Evolutionary conservation across 225 moss, liverwort and hornwort genomes (phyloP).

Genomic region (Climacium dendroides): DNA sequence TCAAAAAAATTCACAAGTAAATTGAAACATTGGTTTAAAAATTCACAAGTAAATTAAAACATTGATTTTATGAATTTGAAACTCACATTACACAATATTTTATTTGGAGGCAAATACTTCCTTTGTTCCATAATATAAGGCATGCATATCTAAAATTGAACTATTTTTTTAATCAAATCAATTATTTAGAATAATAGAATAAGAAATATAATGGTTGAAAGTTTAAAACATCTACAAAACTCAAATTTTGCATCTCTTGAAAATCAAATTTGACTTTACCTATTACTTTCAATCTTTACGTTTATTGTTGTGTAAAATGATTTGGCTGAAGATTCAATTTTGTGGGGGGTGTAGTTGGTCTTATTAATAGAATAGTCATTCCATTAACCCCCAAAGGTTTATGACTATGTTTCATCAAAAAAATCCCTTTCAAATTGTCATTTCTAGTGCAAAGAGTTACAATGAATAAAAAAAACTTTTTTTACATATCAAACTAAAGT

Average conservation of each 20-base stretch:
- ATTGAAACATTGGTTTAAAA: background rate
- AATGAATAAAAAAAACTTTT: too few species aligned
- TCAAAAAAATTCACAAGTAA: background rate
- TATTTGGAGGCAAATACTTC: background rate
- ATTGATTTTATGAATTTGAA: background rate
- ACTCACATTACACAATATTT: background rate
- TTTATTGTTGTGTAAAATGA: background rate
- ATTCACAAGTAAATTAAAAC: background rate
- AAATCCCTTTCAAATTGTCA: too few species aligned
- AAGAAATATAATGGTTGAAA: background rate
- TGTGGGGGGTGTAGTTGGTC: accelerated
- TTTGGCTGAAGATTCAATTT: background rate
- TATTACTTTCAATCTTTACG: background rate
- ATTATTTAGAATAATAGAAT: background rate
- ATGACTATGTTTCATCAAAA: too few species aligned
- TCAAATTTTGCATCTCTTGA: background rate
- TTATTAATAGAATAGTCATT: background rate
- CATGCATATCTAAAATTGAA: background rate
- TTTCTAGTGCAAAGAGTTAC: background rate
- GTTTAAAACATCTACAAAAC: background rate
- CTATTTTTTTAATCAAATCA: background rate
- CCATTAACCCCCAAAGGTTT: too few species aligned
- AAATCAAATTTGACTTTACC: background rate
- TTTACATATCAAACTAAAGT: background rate
- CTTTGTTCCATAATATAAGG: too few species aligned